Evolutionary conservation across 257 asterid species (phyloP).

Genomic region (Knoxia roxburghii): DNA sequence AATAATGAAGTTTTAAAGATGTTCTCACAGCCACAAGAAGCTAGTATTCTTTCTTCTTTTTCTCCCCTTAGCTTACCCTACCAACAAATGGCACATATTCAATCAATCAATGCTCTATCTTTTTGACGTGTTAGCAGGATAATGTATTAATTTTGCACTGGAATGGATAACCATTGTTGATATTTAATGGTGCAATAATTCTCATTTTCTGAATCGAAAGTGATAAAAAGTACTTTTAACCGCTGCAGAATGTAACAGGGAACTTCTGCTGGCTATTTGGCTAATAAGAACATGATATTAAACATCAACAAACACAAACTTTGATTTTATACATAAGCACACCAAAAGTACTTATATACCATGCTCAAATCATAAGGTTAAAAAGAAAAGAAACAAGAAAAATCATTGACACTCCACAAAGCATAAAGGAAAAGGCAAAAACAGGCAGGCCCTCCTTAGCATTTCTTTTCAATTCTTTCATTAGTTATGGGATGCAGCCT

Average conservation of each 20-base stretch:
- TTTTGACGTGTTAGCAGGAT: too few relatives aligned
- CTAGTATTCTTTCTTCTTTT: too few relatives aligned
- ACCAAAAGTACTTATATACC: constrained; percentile 12
- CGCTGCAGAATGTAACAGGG: too few relatives aligned
- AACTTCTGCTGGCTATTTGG: too few relatives aligned
- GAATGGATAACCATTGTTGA: too few relatives aligned
- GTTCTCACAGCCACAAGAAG: neutral
- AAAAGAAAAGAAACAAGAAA: constrained; percentile 14
- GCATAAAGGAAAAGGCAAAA: constrained; percentile 14
- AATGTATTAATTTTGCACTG: too few relatives aligned
- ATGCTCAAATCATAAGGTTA: constrained; percentile 11
- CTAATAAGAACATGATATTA: neutral
- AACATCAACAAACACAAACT: constrained; percentile 10
- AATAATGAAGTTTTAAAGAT: neutral
- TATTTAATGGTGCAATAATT: too few relatives aligned
- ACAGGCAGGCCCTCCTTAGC: constrained; percentile 1
- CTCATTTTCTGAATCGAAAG: too few relatives aligned
- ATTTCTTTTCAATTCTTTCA: neutral
- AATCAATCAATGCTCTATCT: too few relatives aligned
- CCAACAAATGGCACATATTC: too few relatives aligned
- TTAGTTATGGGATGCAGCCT: constrained; percentile 25
- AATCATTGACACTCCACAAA: neutral
- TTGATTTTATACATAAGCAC: constrained; percentile 14
- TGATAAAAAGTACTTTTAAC: too few relatives aligned
- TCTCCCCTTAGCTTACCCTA: too few relatives aligned